phyloP scores from a whole-genome alignment of 2,329 filamentous ascomycete genomes.

The Fusarium dimerum region DNA sequence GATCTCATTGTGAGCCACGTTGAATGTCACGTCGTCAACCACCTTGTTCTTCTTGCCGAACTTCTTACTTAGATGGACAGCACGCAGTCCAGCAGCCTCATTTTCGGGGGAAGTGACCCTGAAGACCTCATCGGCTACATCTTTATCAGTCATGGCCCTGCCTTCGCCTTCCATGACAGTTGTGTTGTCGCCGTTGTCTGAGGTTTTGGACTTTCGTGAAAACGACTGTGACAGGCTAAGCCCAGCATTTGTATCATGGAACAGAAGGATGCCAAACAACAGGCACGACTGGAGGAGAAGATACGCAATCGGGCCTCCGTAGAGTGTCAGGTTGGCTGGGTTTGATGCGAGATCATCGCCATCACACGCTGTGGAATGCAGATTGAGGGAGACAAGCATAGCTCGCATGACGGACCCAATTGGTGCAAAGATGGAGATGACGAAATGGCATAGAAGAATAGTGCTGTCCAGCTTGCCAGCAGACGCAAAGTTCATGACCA shows the following conservation, averaged over 20 bases:
- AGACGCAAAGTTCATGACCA: no score
- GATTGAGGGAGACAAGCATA: slow-evolving; percentile 73
- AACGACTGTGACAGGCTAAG: no score
- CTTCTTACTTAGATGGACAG: slow-evolving; percentile 66
- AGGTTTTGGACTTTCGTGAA: slow-evolving; percentile 52
- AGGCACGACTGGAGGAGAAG: slow-evolving; percentile 69
- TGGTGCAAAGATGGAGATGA: slow-evolving; percentile 28
- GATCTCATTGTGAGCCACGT: slow-evolving; percentile 66
- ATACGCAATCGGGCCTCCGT: slow-evolving; percentile 81
- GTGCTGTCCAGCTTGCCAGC: no score
- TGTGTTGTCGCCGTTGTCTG: no score
- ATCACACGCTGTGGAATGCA: slow-evolving; percentile 74
- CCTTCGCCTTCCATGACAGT: slow-evolving; percentile 8
- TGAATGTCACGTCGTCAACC: slow-evolving; percentile 72
- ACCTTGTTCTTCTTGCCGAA: slow-evolving; percentile 66
- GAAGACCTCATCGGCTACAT: slow-evolving; percentile 26
- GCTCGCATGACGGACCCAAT: slow-evolving; percentile 60
- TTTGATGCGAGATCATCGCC: slow-evolving; percentile 62
- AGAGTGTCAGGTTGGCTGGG: slow-evolving; percentile 61
- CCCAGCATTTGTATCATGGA: slow-evolving; percentile 67
- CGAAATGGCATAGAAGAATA: slow-evolving; percentile 1
- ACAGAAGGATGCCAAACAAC: slow-evolving; percentile 69
- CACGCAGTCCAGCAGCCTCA: slow-evolving; percentile 59
- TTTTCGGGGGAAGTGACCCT: slow-evolving; percentile 34
- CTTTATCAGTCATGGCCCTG: slow-evolving; percentile 16